Base-by-base conservation (phyloP, 345 rosid genomes). In the Aquilaria sinensis region DNA sequence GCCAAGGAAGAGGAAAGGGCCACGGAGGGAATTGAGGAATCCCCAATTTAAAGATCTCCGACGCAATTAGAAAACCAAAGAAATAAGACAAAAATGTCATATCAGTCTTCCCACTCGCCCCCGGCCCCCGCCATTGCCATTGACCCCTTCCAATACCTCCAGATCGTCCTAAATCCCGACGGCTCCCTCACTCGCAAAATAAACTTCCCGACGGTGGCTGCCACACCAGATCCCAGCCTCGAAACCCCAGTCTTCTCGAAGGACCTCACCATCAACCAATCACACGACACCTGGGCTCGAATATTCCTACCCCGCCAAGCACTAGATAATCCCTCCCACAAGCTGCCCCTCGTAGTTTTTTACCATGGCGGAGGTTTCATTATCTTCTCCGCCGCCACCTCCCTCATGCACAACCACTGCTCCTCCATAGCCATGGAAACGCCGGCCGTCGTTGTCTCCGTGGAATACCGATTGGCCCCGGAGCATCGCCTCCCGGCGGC, bases 401-500 rank as follows among this genome's bases (percentile, higher is more conserved):
- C 56, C 30, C 57, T 74, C 10, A 83, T 74, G 56, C 94, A 89
- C 23, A 70, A 81, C 43, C 77, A 83, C 0, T 83, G 89, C 75
- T 57, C 29, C 46, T 64, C 46, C 59, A 65, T 75, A 80, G 76
- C 86, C 1, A 66, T 75, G 16, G 32, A 47, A 14, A 52, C 83
- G 63, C 73, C 84, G 1, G 78, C 80, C 62, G 0, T 92, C 0
- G 57, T 92, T 63, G 62, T 89, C 62, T 81, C 94, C 50, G 90
- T 87, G n/a, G 82, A 89, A 9, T 92, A 86, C 60, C 89, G 98
- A 30, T 83, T 89, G 12, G 73, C 87, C 13, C 98, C 96, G 1
- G 96, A 92, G 56, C 86, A 88, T 76, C 88, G 92, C 57, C 92
- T 92, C 51, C 98, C 98, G 2, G 92, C 92, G 2, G 92, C 95